phyloP scores from a whole-genome alignment of 1,139 yeast genomes.

The Yamadazyma dendronema region DNA sequence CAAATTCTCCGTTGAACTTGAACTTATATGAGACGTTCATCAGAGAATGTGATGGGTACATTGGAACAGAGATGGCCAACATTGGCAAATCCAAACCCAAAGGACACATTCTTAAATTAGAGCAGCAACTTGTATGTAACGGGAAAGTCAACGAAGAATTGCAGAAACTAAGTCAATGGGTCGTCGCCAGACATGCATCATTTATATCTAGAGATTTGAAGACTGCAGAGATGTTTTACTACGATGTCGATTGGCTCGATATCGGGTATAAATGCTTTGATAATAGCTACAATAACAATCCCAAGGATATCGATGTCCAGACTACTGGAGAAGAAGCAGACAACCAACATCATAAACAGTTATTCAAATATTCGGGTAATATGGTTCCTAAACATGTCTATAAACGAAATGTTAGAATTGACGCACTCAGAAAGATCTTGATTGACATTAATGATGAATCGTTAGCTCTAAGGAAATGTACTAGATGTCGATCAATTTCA shows the following conservation, averaged over 20 bases:
- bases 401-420: conserved; percentile 30
- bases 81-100: conserved; percentile 27
- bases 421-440: conserved; percentile 45
- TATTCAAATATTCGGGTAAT: conserved; percentile 8
- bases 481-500: conserved; percentile 66
- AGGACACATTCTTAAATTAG: conserved; percentile 43
- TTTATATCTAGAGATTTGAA: conserved; percentile 39
- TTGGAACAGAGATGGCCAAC: conserved; percentile 28
- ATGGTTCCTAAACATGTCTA: conserved; percentile 23
- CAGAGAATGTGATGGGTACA: conserved; percentile 44
- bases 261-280: conserved; percentile 31
- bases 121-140: conserved; percentile 65
- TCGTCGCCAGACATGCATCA: conserved; percentile 33
- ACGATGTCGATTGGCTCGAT: conserved; percentile 70
- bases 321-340: conserved; percentile 1
- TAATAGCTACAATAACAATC: conserved; percentile 5
- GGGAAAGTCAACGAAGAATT: conserved; percentile 56
- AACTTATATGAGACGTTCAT: conserved; percentile 62
- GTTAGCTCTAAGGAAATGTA: conserved; percentile 47
- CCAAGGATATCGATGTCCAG: conserved; percentile 8
- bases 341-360: not conserved
- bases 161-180: conserved; percentile 26
- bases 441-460: conserved; percentile 18
- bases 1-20: conserved; percentile 57
- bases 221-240: conserved; percentile 55